These are phyloP conservation scores for Colletotrichum lindemuthianum DNA, from an alignment of 2,329 filamentous ascomycete genomes.

Conservation along the genomic window DNA sequence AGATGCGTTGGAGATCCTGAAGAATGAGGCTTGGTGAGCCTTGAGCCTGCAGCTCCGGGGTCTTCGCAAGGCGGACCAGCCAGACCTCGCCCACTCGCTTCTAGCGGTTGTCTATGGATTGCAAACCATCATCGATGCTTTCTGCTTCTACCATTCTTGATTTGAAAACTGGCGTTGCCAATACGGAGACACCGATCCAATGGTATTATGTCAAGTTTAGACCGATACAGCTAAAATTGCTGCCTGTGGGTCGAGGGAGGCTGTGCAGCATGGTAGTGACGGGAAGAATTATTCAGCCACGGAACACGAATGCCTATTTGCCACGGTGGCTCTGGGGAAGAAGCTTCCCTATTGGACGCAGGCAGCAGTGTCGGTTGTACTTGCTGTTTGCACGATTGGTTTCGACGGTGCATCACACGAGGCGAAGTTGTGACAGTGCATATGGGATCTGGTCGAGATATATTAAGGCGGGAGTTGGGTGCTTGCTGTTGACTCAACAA, in stretches of 20 bases:
- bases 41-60: background rate
- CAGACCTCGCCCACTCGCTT: slow-evolving; percentile 1
- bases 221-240: background rate
- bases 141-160: background rate
- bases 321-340: slow-evolving; percentile 6
- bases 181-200: slow-evolving; percentile 4
- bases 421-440: background rate
- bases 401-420: background rate
- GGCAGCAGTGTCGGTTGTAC: background rate
- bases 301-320: background rate
- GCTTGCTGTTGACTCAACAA: background rate
- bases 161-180: slow-evolving; percentile 2
- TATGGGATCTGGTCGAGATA: no score
- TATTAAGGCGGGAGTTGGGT: background rate
- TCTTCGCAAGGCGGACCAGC: background rate
- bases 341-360: background rate
- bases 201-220: slow-evolving; percentile 3
- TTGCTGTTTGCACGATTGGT: slow-evolving; percentile 9
- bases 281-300: background rate
- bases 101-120: background rate
- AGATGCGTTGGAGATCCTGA: background rate
- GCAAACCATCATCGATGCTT: background rate
- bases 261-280: slow-evolving; percentile 12
- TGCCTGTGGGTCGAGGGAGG: slow-evolving; percentile 9
- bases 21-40: slow-evolving; percentile 6